phyloP scores from a whole-genome alignment of 441 rosid genomes.

The Euphorbia schlechtendalii region DNA sequence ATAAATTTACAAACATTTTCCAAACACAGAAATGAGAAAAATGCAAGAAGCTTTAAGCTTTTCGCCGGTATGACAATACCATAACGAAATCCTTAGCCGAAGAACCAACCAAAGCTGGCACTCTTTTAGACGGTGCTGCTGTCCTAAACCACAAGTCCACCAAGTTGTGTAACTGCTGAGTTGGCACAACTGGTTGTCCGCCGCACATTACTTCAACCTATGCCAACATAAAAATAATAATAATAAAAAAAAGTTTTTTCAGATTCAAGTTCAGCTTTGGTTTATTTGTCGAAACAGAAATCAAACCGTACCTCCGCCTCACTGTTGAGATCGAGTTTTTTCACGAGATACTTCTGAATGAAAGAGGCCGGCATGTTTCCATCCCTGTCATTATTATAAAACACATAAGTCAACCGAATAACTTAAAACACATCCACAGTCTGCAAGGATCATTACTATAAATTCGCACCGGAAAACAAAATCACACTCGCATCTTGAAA shows the following conservation, averaged over 20 bases:
- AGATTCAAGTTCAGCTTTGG: too few species aligned
- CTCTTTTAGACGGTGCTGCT: slow-evolving; percentile 35
- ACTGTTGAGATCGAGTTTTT: slow-evolving; percentile 50
- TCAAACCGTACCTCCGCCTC: slow-evolving; percentile 72
- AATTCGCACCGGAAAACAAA: too few species aligned
- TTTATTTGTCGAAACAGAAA: too few species aligned
- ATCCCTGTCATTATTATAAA: slow-evolving; percentile 63
- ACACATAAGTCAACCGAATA: background rate
- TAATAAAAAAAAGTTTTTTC: too few species aligned
- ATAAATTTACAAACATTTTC: too few species aligned
- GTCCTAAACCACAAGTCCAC: slow-evolving; percentile 59
- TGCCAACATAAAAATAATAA: too few species aligned
- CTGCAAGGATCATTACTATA: too few species aligned
- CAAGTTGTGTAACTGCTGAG: slow-evolving; percentile 37
- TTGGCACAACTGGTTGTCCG: slow-evolving; percentile 46
- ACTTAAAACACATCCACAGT: too few species aligned
- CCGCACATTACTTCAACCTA: slow-evolving; percentile 65
- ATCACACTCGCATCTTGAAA: too few species aligned
- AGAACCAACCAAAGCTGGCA: slow-evolving; percentile 45
- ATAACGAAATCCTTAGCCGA: slow-evolving; percentile 65
- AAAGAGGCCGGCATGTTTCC: slow-evolving; percentile 54
- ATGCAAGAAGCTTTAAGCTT: slow-evolving; percentile 25
- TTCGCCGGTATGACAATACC: slow-evolving; percentile 60
- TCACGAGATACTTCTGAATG: slow-evolving; percentile 61
- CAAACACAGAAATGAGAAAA: too few species aligned